phyloP scores from a whole-genome alignment of 1,284 basidiomycete species.

The Trichosporon inkin region DNA sequence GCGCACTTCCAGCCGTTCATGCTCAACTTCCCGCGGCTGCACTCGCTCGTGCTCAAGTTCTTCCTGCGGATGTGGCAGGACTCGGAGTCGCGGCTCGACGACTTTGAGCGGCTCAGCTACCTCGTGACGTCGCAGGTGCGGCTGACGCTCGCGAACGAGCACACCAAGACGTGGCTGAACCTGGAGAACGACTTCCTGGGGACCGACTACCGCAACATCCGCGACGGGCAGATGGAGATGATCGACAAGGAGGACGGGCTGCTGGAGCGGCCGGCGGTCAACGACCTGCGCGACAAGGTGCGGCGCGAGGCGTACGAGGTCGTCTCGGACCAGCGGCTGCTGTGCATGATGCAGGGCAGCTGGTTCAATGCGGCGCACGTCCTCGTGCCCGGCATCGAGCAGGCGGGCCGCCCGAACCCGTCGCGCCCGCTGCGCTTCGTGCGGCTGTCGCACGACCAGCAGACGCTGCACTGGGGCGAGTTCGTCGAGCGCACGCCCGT shows the following conservation, averaged over 20 bases:
- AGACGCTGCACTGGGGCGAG: slow-evolving; percentile 41
- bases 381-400: slow-evolving; percentile 27
- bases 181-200: slow-evolving; percentile 81
- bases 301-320: slow-evolving; percentile 91
- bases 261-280: slow-evolving; percentile 75
- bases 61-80: slow-evolving; percentile 93
- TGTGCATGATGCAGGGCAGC: slow-evolving; percentile 46
- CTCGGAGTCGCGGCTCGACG: slow-evolving; percentile 71
- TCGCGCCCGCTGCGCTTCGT: slow-evolving; percentile 40
- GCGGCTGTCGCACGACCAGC: slow-evolving; percentile 39
- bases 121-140: slow-evolving; percentile 84
- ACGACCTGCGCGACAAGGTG: slow-evolving; percentile 77
- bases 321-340: slow-evolving; percentile 74
- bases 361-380: slow-evolving; percentile 46
- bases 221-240: slow-evolving; percentile 91
- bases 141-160: slow-evolving; percentile 71
- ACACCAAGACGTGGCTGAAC: slow-evolving; percentile 73
- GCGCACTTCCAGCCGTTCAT: slow-evolving; percentile 85
- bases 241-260: slow-evolving; percentile 87
- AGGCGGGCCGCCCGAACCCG: slow-evolving; percentile 25
- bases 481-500: slow-evolving; percentile 25
- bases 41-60: slow-evolving; percentile 76
- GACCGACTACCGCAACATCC: slow-evolving; percentile 77
- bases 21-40: slow-evolving; percentile 77
- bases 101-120: slow-evolving; percentile 76